A percentile compares a stretch with the other conserved stretches of the same genome.
These are phyloP conservation scores for Hypoxylon lienhwacheense DNA, from an alignment of 495 filamentous ascomycete species.

Conservation along the genomic window DNA sequence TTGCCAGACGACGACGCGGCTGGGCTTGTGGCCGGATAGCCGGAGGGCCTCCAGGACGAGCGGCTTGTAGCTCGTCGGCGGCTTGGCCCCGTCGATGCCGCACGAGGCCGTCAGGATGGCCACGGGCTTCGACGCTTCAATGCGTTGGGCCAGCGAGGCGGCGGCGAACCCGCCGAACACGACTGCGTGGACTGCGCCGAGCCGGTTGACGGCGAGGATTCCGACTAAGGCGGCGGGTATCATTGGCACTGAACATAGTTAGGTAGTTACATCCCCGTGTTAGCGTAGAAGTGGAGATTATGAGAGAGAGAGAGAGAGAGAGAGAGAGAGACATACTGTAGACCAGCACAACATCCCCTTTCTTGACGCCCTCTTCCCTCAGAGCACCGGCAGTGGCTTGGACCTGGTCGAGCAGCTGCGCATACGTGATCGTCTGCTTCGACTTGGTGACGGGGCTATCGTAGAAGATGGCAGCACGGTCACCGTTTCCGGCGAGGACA, in stretches of 20 bases:
- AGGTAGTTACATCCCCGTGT: no score
- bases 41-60: slow-evolving; percentile 69
- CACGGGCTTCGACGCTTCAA: slow-evolving; percentile 75
- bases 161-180: slow-evolving; percentile 93
- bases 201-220: slow-evolving; percentile 74
- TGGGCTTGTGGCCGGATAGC: slow-evolving; percentile 63
- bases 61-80: slow-evolving; percentile 67
- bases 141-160: slow-evolving; percentile 79
- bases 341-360: slow-evolving; percentile 88
- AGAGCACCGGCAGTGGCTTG: slow-evolving; percentile 81
- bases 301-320: background rate
- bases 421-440: slow-evolving; percentile 73
- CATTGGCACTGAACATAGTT: slow-evolving; percentile 76
- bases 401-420: slow-evolving; percentile 76
- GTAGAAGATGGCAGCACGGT: slow-evolving; percentile 76
- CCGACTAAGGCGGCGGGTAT: slow-evolving; percentile 85
- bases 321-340: slow-evolving; percentile 69
- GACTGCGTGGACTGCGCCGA: slow-evolving; percentile 87
- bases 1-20: slow-evolving; percentile 73
- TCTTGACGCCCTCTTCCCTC: slow-evolving; percentile 77
- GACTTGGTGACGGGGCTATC: slow-evolving; percentile 82
- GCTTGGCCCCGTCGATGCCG: slow-evolving; percentile 86
- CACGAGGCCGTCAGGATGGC: slow-evolving; percentile 87
- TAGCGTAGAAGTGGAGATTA: no score
- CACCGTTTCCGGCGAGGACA: slow-evolving; percentile 72